Evolutionary conservation across 306 rosid genomes (phyloP), one percentile per base, ranked within the genome.

Genomic region (Ochetophila trinervis): DNA sequence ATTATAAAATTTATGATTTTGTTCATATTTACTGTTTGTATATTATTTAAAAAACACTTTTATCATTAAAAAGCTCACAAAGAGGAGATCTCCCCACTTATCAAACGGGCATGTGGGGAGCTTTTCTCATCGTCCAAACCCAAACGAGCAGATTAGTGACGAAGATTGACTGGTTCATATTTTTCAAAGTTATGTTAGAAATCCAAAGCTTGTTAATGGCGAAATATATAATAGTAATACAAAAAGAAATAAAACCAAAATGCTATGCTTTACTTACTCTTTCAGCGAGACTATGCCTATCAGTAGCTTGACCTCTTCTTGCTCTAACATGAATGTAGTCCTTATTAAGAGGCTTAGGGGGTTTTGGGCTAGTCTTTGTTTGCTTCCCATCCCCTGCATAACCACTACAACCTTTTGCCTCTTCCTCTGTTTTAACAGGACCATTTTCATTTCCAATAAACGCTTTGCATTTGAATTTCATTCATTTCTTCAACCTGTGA

Each of bases 321-420:
- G 99, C 99, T 82, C 99, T 79, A 4, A 94, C 99, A 76, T 94
- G 99, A 79, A 94, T 94, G 75, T 90, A 94, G 64, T 94, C 99
- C 72, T 88, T 94, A n/a, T n/a, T n/a, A 4, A 78, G 86, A 27
- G 95, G 86, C 72, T 94, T 97, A 8, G 86, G 79, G 55, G 87
- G 84, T 60, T 90, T 90, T 34, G 95, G 42, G 23, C 78, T 78
- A 34, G 76, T 40, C 65, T 90, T 87, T 34, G 62, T 72, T 49
- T 78, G 85, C 56, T 82, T 85, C 58, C 83, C 91, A 21, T 88
- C 86, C 21, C 65, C 69, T 60, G 37, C 82, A 57, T 55, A 68
- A 69, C 51, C 68, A 8, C 44, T 52, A 63, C 64, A 74, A 14
- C 74, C 83, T 65, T 71, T 78, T 53, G 82, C 34, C 16, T 87